phyloP scores from a whole-genome alignment of 2,329 filamentous ascomycete species.

The Fusarium solani-melongenae region DNA sequence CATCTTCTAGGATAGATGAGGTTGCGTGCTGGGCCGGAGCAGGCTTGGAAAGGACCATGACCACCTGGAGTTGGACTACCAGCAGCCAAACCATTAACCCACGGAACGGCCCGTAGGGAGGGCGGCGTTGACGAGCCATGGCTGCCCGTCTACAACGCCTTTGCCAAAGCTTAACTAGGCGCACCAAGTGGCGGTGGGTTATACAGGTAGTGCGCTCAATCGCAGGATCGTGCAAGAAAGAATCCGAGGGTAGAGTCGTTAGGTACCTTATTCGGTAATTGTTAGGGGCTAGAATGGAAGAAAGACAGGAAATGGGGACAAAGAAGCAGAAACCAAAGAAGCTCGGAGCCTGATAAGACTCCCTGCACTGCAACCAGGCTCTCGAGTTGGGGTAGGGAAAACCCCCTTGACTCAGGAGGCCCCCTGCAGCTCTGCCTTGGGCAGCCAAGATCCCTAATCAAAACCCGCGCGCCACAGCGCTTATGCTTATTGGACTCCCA shows the following conservation, averaged over 20 bases:
- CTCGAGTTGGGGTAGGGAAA: neutral
- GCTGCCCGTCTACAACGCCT: neutral
- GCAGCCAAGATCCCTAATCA: neutral
- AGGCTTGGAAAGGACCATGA: neutral
- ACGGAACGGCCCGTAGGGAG: neutral
- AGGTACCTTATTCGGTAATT: neutral
- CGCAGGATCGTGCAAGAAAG: no score
- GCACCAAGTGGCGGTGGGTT: no score
- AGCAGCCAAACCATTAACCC: neutral
- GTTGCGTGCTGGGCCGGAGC: neutral
- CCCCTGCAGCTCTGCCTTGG: neutral
- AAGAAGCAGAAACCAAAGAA: neutral
- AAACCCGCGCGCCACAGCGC: neutral
- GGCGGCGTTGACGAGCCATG: neutral
- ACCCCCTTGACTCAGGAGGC: neutral
- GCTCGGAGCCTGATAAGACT: neutral
- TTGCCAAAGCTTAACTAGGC: neutral
- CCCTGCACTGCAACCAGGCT: neutral
- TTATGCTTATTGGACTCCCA: neutral
- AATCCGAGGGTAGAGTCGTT: no score
- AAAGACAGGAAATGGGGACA: neutral
- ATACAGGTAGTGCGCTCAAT: no score
- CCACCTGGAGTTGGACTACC: neutral
- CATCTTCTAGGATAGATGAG: neutral
- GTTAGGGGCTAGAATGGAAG: neutral